These are phyloP conservation scores for Sphaerostilbella broomeana DNA, from an alignment of 2,329 filamentous ascomycete species.

Conservation along the genomic window DNA sequence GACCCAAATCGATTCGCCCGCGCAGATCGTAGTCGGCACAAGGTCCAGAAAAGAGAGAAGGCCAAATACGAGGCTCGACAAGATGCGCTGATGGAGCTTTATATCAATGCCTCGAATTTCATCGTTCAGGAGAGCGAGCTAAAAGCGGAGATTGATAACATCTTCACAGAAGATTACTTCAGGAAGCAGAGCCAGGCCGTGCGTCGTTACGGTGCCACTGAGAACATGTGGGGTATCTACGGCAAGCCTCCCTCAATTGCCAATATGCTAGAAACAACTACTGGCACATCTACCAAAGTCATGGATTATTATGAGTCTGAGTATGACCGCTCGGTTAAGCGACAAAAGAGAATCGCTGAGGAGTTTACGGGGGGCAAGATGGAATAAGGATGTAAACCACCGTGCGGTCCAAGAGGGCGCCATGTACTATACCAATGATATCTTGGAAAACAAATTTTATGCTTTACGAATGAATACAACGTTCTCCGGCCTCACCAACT, in stretches of 20 bases:
- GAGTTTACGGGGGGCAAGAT: constrained; percentile 55
- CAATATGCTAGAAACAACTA: constrained; percentile 36
- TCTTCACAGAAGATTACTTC: constrained; percentile 64
- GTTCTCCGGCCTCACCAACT: not conserved
- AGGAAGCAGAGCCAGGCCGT: constrained; percentile 27
- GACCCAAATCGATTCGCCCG: constrained; percentile 58
- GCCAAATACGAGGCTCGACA: constrained; percentile 53
- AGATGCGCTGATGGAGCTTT: constrained; percentile 76
- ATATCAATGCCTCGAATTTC: constrained; percentile 81
- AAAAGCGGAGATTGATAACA: constrained; percentile 61
- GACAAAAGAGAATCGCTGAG: constrained; percentile 51
- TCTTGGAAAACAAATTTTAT: constrained; percentile 1
- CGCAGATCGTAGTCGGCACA: constrained; percentile 40
- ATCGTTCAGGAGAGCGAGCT: constrained; percentile 79
- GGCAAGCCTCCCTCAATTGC: constrained; percentile 39
- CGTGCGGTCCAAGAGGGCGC: constrained; percentile 13
- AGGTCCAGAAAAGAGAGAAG: constrained; percentile 35
- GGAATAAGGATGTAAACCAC: constrained; percentile 29
- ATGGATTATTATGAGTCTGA: constrained; percentile 33
- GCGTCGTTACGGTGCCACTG: constrained; percentile 28
- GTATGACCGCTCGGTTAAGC: constrained; percentile 39
- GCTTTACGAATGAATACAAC: constrained; percentile 2
- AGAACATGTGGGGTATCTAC: constrained; percentile 48
- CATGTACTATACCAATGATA: constrained; percentile 19
- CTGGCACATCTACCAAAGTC: constrained; percentile 29